phyloP scores from a whole-genome alignment of 768 basidiomycete species.

The Macrolepiota albuminosa region DNA sequence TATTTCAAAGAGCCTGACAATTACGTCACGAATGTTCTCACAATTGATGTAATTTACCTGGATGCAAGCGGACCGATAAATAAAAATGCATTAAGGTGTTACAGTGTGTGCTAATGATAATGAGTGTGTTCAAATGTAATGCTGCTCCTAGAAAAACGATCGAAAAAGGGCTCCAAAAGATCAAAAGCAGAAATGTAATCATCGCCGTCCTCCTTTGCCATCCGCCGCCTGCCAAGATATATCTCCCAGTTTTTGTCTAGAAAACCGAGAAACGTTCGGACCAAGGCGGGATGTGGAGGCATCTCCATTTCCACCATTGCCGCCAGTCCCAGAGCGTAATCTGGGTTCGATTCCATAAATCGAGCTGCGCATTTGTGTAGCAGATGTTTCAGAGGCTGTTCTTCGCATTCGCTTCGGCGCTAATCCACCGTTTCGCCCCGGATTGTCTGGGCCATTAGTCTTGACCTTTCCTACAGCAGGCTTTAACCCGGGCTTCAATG shows the following conservation, averaged over 20 bases:
- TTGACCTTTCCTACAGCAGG: constrained; percentile 35
- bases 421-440: constrained; percentile 19
- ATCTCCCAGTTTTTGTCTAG: constrained; percentile 55
- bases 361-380: constrained; percentile 20
- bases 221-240: constrained; percentile 49
- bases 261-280: constrained; percentile 31
- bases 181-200: constrained; percentile 3
- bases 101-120: constrained; percentile 18
- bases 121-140: constrained; percentile 23
- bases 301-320: constrained; percentile 1
- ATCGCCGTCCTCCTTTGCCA: constrained; percentile 6
- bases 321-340: constrained; percentile 6
- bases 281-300: constrained; percentile 22
- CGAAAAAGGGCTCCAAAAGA: constrained; percentile 11
- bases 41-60: background rate
- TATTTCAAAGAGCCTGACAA: background rate
- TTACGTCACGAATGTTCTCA: background rate
- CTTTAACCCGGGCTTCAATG: constrained; percentile 66
- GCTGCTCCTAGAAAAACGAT: constrained; percentile 10
- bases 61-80: background rate
- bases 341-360: constrained; percentile 15
- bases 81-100: constrained; percentile 3
- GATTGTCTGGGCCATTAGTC: constrained; percentile 16
- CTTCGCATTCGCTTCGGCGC: constrained; percentile 65
- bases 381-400: constrained; percentile 65